Base-by-base conservation (phyloP, 306 rosid genomes). In the Macrotyloma uniflorum region DNA sequence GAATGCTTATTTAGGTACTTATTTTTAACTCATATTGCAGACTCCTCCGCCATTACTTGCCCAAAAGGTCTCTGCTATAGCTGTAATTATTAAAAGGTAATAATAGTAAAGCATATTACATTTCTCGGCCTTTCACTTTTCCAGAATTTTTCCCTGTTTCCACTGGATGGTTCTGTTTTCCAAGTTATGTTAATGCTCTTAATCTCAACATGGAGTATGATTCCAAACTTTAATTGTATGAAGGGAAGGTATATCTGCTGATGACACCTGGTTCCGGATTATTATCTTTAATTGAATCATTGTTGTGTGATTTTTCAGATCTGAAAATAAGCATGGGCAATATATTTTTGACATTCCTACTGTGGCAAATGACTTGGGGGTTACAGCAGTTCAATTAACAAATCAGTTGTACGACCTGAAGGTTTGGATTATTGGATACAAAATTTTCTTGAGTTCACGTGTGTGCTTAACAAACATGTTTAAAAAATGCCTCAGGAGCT, bases 311-410 rank as follows among this genome's bases (percentile, higher is more conserved):
- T 61, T 63, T 86, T 84, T 73, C 93, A 95, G 98, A 79, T 92
- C 92, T 85, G 98, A 95, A 72, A 87, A 73, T 72, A 95, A 86
- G 89, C 91, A 89, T 71, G 98, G 98, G 77, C 93, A 86, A 75
- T 84, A 88, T 83, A 79, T 82, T 74, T 95, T 91, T 86, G 93
- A 89, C 85, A 75, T 92, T 78, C 90, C 95, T 49, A 70, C 93
- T 26, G 89, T 89, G 85, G 98, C 86, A 24, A 95, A 92, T 67
- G 85, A 87, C 90, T 79, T 84, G 67, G 89, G 96, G 82, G 75
- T 92, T 84, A 82, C 95, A 55, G 79, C 95, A 33, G 75, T 82
- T 38, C 87, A 85, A 58, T 59, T 95, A 63, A 86, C 90, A 67
- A 87, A 76, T 83, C 97, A 87, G 72, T 73, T 95, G 80, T 87